These are phyloP conservation scores for Apiotrichum laibachii DNA, from an alignment of 1,284 basidiomycete species.

Conservation along the genomic window DNA sequence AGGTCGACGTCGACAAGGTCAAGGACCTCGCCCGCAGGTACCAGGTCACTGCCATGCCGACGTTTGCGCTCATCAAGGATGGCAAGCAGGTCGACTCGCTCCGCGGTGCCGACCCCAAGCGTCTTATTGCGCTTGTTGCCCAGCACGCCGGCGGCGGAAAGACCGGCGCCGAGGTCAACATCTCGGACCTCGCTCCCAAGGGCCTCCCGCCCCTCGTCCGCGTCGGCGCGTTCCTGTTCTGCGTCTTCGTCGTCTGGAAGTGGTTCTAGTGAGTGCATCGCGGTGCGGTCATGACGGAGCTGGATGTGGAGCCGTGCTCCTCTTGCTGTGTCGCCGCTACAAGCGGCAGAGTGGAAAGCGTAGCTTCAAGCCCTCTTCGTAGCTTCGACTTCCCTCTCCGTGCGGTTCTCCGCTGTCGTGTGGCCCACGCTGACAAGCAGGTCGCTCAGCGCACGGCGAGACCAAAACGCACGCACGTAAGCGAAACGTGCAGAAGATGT, in stretches of 20 bases:
- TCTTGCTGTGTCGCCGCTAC: too few relatives aligned
- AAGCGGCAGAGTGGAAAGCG: too few relatives aligned
- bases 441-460: too few relatives aligned
- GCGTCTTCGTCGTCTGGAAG: background rate
- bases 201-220: background rate
- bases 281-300: background rate
- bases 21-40: constrained; percentile 48
- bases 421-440: too few relatives aligned
- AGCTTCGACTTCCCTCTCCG: too few relatives aligned
- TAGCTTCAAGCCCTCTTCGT: too few relatives aligned
- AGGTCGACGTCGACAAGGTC: constrained; percentile 54
- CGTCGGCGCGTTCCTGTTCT: background rate
- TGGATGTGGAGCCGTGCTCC: too few relatives aligned
- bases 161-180: constrained; percentile 6
- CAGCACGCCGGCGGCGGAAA: constrained; percentile 9
- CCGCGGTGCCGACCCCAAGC: constrained; percentile 45
- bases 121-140: constrained; percentile 29
- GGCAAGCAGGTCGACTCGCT: constrained; percentile 49
- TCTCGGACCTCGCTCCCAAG: background rate
- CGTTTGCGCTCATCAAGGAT: constrained; percentile 54
- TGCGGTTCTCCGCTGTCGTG: too few relatives aligned
- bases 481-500: too few relatives aligned
- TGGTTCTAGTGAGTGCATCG: background rate
- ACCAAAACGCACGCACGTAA: too few relatives aligned
- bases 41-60: constrained; percentile 53